A percentile compares a stretch with the other conserved stretches of the same genome.
Evolutionary conservation across 495 filamentous ascomycete species (phyloP).

Genomic region (Neurospora sp.): DNA sequence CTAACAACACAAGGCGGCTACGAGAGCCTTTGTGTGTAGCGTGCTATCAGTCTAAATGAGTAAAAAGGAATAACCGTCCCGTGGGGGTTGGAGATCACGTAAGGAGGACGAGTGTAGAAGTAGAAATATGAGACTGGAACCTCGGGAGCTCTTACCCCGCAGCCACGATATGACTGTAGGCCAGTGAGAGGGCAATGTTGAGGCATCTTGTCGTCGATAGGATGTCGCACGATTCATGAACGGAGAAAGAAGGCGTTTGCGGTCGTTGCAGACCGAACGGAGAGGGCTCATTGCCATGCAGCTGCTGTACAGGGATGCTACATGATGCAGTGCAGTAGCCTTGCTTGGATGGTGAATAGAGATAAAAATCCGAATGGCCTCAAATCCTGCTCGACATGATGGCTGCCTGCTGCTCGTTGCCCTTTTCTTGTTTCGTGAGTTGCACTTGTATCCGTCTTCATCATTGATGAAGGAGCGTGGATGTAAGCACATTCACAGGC

Average conservation of each 20-base stretch:
- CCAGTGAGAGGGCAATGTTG: neutral
- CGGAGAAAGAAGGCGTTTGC: neutral
- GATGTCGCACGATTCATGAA: neutral
- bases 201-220: neutral
- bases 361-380: neutral
- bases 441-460: neutral
- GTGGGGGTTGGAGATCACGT: neutral
- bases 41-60: neutral
- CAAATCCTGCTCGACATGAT: neutral
- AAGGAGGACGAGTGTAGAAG: neutral
- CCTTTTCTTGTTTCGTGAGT: neutral
- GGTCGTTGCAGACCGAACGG: neutral
- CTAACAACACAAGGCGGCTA: neutral
- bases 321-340: neutral
- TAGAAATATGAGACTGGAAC: neutral
- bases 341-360: neutral
- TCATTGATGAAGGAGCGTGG: neutral
- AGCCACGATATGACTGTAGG: neutral
- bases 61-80: neutral
- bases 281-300: conserved; percentile 3
- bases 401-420: neutral
- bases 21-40: neutral
- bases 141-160: neutral
- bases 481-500: neutral
- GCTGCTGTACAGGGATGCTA: neutral